phyloP scores from a whole-genome alignment of 129 eudicot species.

The Heracleum sosnowskyi region DNA sequence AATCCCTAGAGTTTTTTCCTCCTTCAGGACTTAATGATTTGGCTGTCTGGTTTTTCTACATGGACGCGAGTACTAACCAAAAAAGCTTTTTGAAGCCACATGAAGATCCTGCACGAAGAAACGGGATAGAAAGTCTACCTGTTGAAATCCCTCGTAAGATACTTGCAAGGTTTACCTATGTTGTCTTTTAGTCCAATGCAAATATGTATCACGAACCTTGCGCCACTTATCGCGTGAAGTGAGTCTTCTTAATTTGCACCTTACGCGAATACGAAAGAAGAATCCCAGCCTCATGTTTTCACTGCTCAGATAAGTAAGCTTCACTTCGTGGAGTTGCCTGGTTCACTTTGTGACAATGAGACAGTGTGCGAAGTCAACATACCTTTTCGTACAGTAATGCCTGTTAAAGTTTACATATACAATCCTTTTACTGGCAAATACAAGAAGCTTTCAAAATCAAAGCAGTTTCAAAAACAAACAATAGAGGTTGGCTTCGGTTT shows the following conservation, averaged over 20 bases:
- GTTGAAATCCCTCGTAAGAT: background rate
- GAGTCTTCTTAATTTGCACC: background rate
- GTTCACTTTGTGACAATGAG: too few species aligned
- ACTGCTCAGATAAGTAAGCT: too few species aligned
- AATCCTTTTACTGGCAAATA: constrained; percentile 20
- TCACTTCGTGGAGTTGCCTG: too few species aligned
- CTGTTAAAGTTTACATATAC: constrained; percentile 8
- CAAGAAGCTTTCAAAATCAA: background rate
- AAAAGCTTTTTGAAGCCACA: too few species aligned
- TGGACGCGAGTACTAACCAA: background rate
- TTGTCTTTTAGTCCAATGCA: background rate
- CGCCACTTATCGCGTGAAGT: background rate
- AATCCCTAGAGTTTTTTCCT: too few species aligned
- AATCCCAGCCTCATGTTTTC: too few species aligned
- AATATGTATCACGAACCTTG: background rate
- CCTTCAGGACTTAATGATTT: too few species aligned
- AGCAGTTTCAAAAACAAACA: background rate
- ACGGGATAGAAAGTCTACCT: background rate
- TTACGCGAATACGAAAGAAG: too few species aligned
- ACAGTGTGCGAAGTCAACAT: too few species aligned
- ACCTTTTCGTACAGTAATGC: background rate
- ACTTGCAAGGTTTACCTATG: background rate
- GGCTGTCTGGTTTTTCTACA: background rate
- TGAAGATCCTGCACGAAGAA: too few species aligned
- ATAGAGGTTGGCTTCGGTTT: background rate